phyloP scores from a whole-genome alignment of 257 asterid species.

The Handroanthus guayacan region DNA sequence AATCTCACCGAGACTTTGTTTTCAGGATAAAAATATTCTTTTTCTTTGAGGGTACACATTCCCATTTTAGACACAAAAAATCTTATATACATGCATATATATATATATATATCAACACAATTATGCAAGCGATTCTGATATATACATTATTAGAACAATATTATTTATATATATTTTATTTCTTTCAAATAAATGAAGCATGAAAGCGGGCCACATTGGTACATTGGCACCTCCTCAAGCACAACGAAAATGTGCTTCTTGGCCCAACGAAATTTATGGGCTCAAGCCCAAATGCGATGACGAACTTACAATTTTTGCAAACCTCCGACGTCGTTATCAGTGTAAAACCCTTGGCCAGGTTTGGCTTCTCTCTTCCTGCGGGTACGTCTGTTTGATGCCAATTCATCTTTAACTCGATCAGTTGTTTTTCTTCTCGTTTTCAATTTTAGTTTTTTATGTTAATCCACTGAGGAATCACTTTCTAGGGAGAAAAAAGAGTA shows the following conservation, averaged over 20 bases:
- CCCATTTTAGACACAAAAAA: too few relatives aligned
- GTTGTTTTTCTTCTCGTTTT: background rate
- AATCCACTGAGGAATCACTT: slow-evolving; percentile 11
- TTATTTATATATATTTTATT: too few relatives aligned
- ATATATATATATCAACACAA: too few relatives aligned
- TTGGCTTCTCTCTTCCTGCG: background rate
- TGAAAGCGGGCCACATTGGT: too few relatives aligned
- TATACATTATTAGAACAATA: too few relatives aligned
- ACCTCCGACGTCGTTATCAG: background rate
- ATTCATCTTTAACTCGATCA: background rate
- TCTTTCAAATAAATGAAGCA: too few relatives aligned
- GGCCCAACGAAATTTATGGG: background rate
- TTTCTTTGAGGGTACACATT: too few relatives aligned
- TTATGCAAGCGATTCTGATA: too few relatives aligned
- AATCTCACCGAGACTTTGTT: too few relatives aligned
- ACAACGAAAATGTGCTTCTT: background rate
- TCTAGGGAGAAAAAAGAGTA: slow-evolving; percentile 15
- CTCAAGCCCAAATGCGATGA: background rate
- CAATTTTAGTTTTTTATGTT: background rate
- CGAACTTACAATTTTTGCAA: background rate
- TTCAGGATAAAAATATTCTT: too few relatives aligned
- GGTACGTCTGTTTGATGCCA: background rate
- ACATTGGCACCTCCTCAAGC: too few relatives aligned
- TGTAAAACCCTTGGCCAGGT: background rate
- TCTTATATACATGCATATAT: too few relatives aligned